Evolutionary conservation across 2,329 filamentous ascomycete genomes (phyloP), one percentile per base, ranked within the genome.

Genomic region (Bipolaris zeicola): DNA sequence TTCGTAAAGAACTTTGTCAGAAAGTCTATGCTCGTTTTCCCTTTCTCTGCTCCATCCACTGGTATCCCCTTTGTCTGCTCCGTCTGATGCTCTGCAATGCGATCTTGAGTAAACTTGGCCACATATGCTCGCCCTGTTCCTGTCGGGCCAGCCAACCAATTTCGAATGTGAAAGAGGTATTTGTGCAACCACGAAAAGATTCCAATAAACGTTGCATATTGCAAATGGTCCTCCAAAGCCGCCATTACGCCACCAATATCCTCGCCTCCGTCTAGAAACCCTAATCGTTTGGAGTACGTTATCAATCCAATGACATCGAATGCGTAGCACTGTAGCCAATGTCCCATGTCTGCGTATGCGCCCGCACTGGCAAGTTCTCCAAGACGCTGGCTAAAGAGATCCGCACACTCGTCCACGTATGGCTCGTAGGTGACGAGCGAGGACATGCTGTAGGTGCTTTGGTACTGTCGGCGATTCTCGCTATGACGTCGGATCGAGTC

Each of bases 241-340:
- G 16, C 38, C 4, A 60, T 57, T 10, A 55, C 47, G 6, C 50
- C 57, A 14, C 38, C 11, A 6, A 60, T 37, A 18, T 67, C 64
- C 22, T 60, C 51, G 6, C 64, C 63, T 22, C 36, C 47, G 4
- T 63, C 60, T 14, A 67, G 37, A 4, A 67, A 67, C 2, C 65
- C 65, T 37, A 67, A 51, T 4, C 58, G 36, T 31, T 64, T 62
- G 11, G 60, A 61, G n/a, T 55, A 66, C 0, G 64, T 68, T 31
- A 65, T 55, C 18, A 61, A 22, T 5, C 75, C 74, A 6, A 79
- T 66, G 1, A 79, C 76, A 37, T 79, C 78, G 38, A 79, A 77
- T 0, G 76, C 75, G 41, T 72, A 78, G 37, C 69, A 76, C 33
- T 75, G 72, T 22, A 74, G 43, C 70, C 71, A 75, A 31, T 61